A percentile compares a stretch with the other conserved stretches of the same genome.
phyloP scores from a whole-genome alignment of 2,329 filamentous ascomycete species.

The Paecilomyces niveus region DNA sequence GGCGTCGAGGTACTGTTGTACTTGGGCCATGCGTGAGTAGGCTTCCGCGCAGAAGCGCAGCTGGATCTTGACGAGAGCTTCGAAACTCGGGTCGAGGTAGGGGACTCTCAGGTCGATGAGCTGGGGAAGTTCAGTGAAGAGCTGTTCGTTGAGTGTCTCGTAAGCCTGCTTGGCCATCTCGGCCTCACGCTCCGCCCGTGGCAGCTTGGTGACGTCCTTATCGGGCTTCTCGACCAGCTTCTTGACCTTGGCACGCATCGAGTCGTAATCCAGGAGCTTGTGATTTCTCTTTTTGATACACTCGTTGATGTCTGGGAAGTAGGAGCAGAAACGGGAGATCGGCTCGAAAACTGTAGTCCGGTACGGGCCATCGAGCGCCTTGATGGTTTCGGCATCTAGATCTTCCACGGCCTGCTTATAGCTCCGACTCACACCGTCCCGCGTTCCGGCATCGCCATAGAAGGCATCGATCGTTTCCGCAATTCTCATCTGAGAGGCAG shows the following conservation, averaged over 20 bases:
- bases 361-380: conserved; percentile 94
- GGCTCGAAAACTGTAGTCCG: conserved; percentile 91
- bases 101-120: conserved; percentile 94
- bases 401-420: conserved; percentile 99
- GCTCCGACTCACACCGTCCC: conserved; percentile 88
- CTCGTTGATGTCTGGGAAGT: conserved; percentile 98
- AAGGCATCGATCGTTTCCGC: conserved; percentile 99
- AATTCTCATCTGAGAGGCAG: conserved; percentile 97
- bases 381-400: conserved; percentile 95
- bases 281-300: conserved; percentile 99
- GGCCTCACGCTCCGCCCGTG: conserved; percentile 90
- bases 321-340: conserved; percentile 91
- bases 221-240: conserved; percentile 96
- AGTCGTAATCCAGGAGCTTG: conserved; percentile 97
- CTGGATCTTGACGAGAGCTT: conserved; percentile 98
- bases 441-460: conserved; percentile 91
- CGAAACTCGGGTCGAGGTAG: conserved; percentile 93
- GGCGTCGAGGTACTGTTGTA: conserved; percentile 94
- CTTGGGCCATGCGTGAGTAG: conserved; percentile 96
- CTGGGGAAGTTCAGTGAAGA: conserved; percentile 86
- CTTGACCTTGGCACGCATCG: conserved; percentile 92
- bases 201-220: conserved; percentile 95
- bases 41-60: conserved; percentile 95
- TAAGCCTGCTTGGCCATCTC: conserved; percentile 91
- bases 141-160: conserved; percentile 94